These are phyloP conservation scores for Ganoderma sinense DNA, from an alignment of 1,284 basidiomycete species.

Conservation along the genomic window DNA sequence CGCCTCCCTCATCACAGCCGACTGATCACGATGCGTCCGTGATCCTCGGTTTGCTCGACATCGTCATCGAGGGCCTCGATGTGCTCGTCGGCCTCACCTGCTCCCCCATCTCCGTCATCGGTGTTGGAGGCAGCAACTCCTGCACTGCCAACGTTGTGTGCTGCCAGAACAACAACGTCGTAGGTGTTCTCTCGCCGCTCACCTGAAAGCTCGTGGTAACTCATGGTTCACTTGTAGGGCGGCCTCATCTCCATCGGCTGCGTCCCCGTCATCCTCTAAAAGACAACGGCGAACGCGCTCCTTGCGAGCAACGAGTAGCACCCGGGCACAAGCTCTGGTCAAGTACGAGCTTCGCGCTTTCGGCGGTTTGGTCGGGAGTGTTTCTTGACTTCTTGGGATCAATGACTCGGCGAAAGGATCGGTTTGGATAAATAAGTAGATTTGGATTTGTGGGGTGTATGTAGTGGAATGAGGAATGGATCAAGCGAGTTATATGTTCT, in stretches of 20 bases:
- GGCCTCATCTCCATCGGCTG: slow-evolving; percentile 33
- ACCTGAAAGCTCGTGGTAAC: background rate
- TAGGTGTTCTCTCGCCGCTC: slow-evolving; percentile 6
- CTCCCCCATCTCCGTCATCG: slow-evolving; percentile 32
- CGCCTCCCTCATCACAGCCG: background rate
- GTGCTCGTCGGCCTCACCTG: slow-evolving; percentile 32
- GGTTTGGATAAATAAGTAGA: background rate
- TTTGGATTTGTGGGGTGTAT: background rate
- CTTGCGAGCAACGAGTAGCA: background rate
- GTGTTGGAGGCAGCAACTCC: slow-evolving; percentile 23
- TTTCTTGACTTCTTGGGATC: background rate
- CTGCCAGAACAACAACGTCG: slow-evolving; percentile 35
- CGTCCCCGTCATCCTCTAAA: slow-evolving; percentile 27
- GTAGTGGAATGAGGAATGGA: background rate
- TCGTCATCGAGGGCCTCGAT: slow-evolving; percentile 30
- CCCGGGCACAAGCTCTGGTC: background rate
- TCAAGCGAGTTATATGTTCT: background rate
- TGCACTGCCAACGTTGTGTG: slow-evolving; percentile 32
- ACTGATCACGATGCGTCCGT: background rate
- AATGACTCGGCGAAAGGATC: background rate
- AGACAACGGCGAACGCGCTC: background rate
- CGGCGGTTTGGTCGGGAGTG: background rate
- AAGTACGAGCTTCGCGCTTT: background rate
- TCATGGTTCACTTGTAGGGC: slow-evolving; percentile 15
- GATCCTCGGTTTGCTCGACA: slow-evolving; percentile 30